phyloP scores from a whole-genome alignment of 1,284 basidiomycete genomes.

The Ustilago vetiveriae region DNA sequence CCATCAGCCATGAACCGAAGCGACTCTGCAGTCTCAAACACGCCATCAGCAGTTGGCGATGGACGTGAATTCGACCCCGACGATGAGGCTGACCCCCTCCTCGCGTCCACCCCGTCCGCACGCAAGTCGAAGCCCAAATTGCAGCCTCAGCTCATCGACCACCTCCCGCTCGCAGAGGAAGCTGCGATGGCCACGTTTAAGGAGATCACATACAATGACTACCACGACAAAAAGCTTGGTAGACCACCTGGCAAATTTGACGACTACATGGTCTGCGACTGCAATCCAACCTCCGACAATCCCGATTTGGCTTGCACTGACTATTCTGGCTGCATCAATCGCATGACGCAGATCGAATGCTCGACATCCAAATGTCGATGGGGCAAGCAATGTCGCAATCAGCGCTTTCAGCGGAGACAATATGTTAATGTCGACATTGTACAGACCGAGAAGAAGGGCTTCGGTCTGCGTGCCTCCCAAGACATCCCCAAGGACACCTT shows the following conservation, averaged over 20 bases:
- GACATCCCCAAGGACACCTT: constrained; percentile 81
- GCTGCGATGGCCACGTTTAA: constrained; percentile 78
- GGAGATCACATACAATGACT: constrained; percentile 81
- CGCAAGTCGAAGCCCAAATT: constrained; percentile 24
- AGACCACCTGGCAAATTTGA: constrained; percentile 86
- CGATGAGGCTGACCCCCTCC: constrained; percentile 9
- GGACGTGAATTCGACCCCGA: constrained; percentile 14
- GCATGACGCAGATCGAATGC: constrained; percentile 96
- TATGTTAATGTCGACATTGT: constrained; percentile 92
- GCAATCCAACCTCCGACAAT: constrained; percentile 41
- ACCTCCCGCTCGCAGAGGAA: constrained; percentile 54
- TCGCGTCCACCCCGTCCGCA: constrained; percentile 15
- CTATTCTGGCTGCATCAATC: constrained; percentile 93
- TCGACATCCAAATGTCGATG: constrained; percentile 86
- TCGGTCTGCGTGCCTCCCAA: constrained; percentile 81
- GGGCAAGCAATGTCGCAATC: constrained; percentile 84
- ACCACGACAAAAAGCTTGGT: constrained; percentile 87
- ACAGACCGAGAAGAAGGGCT: constrained; percentile 93
- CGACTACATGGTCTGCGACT: constrained; percentile 62
- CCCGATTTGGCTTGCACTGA: constrained; percentile 78
- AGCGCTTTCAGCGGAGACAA: constrained; percentile 81
- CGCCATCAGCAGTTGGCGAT: constrained; percentile 19
- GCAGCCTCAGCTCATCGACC: constrained; percentile 50
- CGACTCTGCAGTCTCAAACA: constrained; percentile 2
- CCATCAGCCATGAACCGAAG: constrained; percentile 9